These are phyloP conservation scores for Pseudisothecium myosuroides DNA, from an alignment of 225 moss, liverwort and hornwort genomes.

Conservation along the genomic window DNA sequence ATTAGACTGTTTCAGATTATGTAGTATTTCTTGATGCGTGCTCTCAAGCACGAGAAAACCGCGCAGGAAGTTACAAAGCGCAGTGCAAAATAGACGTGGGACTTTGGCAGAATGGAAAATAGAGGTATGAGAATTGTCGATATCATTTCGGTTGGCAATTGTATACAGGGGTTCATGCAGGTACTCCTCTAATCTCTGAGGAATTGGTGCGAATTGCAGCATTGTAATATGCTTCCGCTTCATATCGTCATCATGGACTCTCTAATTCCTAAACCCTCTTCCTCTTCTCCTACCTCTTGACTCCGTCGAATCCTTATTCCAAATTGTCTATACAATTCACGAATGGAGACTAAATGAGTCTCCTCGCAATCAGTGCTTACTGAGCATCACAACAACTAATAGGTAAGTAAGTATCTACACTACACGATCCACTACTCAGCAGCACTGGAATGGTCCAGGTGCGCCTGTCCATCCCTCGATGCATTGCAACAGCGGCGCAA, in stretches of 20 bases:
- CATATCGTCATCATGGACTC: neutral
- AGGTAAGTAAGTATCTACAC: neutral
- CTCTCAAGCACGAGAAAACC: neutral
- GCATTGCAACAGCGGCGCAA: slow-evolving; percentile 45
- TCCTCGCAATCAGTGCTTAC: neutral
- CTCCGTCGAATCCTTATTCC: neutral
- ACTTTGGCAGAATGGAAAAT: neutral
- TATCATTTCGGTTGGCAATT: neutral
- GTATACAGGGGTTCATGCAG: neutral
- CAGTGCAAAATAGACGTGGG: neutral
- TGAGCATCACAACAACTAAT: neutral
- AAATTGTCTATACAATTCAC: neutral
- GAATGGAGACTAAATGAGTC: neutral
- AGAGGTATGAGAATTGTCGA: neutral
- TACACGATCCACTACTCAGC: neutral
- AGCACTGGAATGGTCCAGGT: slow-evolving; percentile 23
- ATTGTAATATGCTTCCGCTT: neutral
- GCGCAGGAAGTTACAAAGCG: neutral
- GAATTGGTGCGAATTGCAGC: neutral
- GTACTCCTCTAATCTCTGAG: neutral
- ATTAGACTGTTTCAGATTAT: neutral
- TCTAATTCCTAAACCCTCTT: neutral
- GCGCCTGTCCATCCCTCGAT: slow-evolving; percentile 57
- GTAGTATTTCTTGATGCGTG: neutral
- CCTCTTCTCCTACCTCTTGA: neutral